Conservation (phyloP, 768 basidiomycete species). For the Leccinum uliginosum region DNA sequence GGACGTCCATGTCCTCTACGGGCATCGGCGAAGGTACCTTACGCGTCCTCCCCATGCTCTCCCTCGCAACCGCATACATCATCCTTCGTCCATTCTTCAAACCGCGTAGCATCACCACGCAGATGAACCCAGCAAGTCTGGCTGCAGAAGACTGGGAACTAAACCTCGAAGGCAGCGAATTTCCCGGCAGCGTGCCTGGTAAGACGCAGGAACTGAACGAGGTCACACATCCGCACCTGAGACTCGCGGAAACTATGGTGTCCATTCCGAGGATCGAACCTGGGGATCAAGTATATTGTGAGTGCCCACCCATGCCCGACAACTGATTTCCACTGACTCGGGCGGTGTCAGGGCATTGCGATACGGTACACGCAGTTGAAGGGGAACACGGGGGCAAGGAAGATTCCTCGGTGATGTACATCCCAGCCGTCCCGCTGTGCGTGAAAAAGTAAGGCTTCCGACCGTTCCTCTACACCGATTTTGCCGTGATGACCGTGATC, state of each 20-base stretch:
- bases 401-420: conserved; percentile 56
- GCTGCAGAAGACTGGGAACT: conserved; percentile 51
- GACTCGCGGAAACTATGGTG: conserved; percentile 51
- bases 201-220: conserved; percentile 54
- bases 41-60: conserved; percentile 54
- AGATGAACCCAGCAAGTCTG: conserved; percentile 18
- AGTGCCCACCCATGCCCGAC: not conserved
- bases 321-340: not conserved
- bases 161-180: conserved; percentile 46
- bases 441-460: conserved; percentile 40
- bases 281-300: conserved; percentile 63
- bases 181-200: conserved; percentile 53
- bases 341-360: conserved; percentile 46
- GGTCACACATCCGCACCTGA: conserved; percentile 59
- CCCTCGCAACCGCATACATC: conserved; percentile 53
- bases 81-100: conserved; percentile 67
- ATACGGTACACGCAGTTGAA: conserved; percentile 55
- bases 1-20: conserved; percentile 50
- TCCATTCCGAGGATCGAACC: conserved; percentile 55
- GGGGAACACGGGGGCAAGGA: conserved; percentile 39
- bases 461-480: not conserved
- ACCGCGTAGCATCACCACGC: conserved; percentile 19
- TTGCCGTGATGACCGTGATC: not conserved
- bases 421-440: conserved; percentile 51
- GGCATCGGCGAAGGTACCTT: conserved; percentile 61